A percentile compares a stretch with the other conserved stretches of the same genome.
Evolutionary conservation across 2,329 filamentous ascomycete species (phyloP).

Genomic region (Diaporthe aspalathi): DNA sequence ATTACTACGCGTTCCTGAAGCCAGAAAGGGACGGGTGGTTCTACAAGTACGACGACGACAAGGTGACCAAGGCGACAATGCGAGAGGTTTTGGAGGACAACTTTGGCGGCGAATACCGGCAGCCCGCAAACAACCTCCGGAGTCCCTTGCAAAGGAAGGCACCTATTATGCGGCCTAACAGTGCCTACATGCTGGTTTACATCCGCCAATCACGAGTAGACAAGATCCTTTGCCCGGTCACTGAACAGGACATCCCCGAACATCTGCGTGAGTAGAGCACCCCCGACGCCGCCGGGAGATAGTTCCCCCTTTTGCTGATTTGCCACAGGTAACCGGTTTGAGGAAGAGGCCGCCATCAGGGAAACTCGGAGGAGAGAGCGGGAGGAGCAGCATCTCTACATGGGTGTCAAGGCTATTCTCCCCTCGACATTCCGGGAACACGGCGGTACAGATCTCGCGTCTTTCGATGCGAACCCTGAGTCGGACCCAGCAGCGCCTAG

Average conservation of each 20-base stretch:
- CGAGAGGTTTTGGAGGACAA: constrained; percentile 96
- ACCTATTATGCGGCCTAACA: constrained; percentile 75
- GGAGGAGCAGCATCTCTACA: constrained; percentile 94
- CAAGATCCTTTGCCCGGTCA: constrained; percentile 80
- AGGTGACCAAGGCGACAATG: constrained; percentile 92
- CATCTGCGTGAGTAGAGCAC: constrained; percentile 74
- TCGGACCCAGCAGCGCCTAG: constrained; percentile 76
- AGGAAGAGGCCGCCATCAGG: constrained; percentile 81
- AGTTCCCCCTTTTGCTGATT: constrained; percentile 31
- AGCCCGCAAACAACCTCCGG: constrained; percentile 60
- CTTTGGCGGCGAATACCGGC: constrained; percentile 86
- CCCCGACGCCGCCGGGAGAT: constrained; percentile 7
- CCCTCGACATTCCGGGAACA: constrained; percentile 84
- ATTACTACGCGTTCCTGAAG: constrained; percentile 98
- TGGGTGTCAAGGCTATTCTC: constrained; percentile 84
- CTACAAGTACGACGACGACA: constrained; percentile 97
- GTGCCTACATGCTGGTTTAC: constrained; percentile 99
- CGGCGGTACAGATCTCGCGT: constrained; percentile 84
- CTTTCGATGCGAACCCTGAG: constrained; percentile 69
- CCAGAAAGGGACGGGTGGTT: constrained; percentile 93
- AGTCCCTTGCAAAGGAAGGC: constrained; percentile 64
- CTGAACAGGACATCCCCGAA: constrained; percentile 80
- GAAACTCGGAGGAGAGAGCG: constrained; percentile 87
- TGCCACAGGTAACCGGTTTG: constrained; percentile 73
- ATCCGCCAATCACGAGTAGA: constrained; percentile 89